These are phyloP conservation scores for Nemania serpens DNA, from an alignment of 2,329 filamentous ascomycete species.

Conservation along the genomic window DNA sequence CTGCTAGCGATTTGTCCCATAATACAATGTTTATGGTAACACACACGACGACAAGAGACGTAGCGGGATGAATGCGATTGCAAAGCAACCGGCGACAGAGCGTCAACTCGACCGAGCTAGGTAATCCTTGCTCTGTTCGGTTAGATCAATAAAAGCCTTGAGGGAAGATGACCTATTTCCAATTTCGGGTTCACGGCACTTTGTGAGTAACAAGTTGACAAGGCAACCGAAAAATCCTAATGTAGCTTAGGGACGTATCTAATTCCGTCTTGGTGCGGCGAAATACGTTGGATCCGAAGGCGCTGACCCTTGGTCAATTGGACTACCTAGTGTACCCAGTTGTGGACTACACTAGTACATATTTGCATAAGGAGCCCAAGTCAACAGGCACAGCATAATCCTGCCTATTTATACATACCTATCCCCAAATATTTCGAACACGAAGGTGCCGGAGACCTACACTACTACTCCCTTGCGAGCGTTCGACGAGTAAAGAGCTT, in stretches of 20 bases:
- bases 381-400: neutral
- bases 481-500: no score
- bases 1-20: neutral
- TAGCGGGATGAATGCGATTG: neutral
- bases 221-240: neutral
- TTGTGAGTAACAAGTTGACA: neutral
- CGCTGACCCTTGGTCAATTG: neutral
- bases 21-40: neutral
- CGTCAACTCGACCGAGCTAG: neutral
- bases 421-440: neutral
- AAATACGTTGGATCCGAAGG: neutral
- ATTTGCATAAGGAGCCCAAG: neutral
- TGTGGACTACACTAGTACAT: neutral
- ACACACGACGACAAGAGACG: neutral
- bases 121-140: neutral
- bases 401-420: neutral
- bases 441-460: neutral
- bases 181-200: neutral
- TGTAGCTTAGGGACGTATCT: neutral
- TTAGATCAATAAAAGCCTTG: neutral
- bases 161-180: neutral
- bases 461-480: neutral
- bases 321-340: no score
- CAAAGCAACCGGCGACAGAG: neutral
- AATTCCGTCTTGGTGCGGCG: no score